These are phyloP conservation scores for Artemisia annua DNA, from an alignment of 129 eudicot species.

Conservation along the genomic window DNA sequence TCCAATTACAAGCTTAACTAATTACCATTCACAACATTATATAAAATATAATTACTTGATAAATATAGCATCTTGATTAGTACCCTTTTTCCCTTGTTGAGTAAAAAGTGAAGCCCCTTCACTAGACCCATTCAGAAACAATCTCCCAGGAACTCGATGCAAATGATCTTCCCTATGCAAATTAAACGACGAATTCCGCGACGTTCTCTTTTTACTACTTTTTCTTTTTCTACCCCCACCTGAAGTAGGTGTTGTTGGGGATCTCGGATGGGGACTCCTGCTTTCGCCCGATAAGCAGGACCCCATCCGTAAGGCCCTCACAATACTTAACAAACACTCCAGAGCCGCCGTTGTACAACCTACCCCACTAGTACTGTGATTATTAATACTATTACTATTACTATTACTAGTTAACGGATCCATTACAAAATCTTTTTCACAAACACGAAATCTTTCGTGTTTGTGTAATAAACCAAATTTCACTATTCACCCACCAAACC, in stretches of 20 bases:
- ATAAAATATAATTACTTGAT: background rate
- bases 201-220: conserved; percentile 45
- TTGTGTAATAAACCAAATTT: conserved; percentile 3
- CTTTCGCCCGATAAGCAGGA: conserved; percentile 93
- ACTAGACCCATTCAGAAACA: conserved; percentile 79
- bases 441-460: conserved; percentile 32
- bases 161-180: conserved; percentile 67
- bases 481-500: conserved; percentile 2
- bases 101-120: conserved; percentile 81
- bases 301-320: conserved; percentile 99
- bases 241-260: conserved; percentile 41
- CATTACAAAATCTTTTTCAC: conserved; percentile 49
- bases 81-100: conserved; percentile 95
- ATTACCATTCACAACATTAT: background rate
- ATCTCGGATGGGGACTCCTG: conserved; percentile 88
- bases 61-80: conserved; percentile 94
- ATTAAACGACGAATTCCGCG: conserved; percentile 75
- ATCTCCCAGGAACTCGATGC: conserved; percentile 66
- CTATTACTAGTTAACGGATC: conserved; percentile 62
- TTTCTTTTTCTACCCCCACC: conserved; percentile 48
- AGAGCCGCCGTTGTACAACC: conserved; percentile 69
- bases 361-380: conserved; percentile 35
- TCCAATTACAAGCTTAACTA: background rate
- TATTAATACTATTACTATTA: conserved; percentile 32
- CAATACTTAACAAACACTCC: conserved; percentile 80